Conservation (phyloP, 306 rosid genomes). For the Cyamopsis tetragonoloba region DNA sequence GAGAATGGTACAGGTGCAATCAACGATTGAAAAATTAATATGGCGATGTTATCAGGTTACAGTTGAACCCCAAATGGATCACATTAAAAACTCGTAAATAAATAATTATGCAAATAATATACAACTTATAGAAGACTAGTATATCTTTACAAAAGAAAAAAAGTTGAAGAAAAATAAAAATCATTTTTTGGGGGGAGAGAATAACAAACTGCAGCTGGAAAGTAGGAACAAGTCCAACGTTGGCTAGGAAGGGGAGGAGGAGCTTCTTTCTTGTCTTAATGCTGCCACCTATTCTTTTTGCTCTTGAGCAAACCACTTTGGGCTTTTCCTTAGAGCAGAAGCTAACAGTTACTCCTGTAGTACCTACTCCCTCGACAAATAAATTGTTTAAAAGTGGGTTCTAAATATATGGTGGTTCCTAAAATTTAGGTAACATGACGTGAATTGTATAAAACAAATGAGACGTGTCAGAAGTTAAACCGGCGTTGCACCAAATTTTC, state of each 20-base stretch:
- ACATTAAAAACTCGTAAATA: not conserved
- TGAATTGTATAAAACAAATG: too few species aligned
- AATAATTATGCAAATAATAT: not conserved
- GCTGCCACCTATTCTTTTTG: not conserved
- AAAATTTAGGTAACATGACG: too few species aligned
- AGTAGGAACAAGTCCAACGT: not conserved
- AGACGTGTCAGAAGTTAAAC: too few species aligned
- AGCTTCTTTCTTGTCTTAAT: not conserved
- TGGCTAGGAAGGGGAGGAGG: not conserved
- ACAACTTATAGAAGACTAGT: not conserved
- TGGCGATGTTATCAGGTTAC: not conserved
- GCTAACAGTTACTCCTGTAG: not conserved
- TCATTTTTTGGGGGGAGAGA: too few species aligned
- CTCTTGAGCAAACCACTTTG: not conserved
- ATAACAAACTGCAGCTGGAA: not conserved
- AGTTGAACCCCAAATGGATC: not conserved
- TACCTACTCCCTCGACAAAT: too few species aligned
- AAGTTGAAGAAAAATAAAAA: not conserved
- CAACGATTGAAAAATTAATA: conserved; percentile 9
- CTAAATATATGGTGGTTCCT: too few species aligned
- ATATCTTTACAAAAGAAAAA: not conserved
- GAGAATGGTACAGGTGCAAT: not conserved
- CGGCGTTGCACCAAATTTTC: too few species aligned
- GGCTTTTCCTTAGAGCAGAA: not conserved
- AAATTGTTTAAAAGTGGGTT: too few species aligned